A percentile compares a stretch with the other conserved stretches of the same genome.
These are phyloP conservation scores for Graphium sp. DNA, from an alignment of 2,329 filamentous ascomycete genomes.

Conservation along the genomic window DNA sequence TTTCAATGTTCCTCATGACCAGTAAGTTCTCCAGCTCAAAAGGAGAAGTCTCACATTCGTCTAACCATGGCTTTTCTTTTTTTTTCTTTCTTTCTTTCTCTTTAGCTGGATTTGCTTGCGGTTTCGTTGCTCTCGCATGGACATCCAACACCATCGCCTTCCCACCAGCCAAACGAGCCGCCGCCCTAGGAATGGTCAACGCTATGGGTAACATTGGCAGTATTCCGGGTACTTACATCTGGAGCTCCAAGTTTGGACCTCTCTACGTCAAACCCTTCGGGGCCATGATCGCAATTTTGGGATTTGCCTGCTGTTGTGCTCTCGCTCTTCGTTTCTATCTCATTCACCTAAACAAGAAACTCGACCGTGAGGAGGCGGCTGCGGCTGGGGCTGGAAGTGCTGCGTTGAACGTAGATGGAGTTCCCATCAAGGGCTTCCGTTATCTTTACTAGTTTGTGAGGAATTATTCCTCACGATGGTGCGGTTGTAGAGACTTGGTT, in stretches of 20 bases:
- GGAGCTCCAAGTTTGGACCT: background rate
- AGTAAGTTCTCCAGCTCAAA: background rate
- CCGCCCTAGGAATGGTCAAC: slow-evolving; percentile 37
- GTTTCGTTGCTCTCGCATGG: slow-evolving; percentile 7
- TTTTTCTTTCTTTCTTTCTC: background rate
- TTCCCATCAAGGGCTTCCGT: too few relatives aligned
- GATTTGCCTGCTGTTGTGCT: slow-evolving; percentile 12
- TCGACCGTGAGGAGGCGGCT: slow-evolving; percentile 6
- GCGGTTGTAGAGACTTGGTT: too few relatives aligned
- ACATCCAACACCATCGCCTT: slow-evolving; percentile 5
- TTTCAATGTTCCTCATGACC: slow-evolving; percentile 22
- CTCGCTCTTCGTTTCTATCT: slow-evolving; percentile 7
- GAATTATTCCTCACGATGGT: too few relatives aligned
- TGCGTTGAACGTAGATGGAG: too few relatives aligned
- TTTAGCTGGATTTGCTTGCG: slow-evolving; percentile 5
- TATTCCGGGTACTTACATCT: slow-evolving; percentile 17
- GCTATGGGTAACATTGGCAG: slow-evolving; percentile 31
- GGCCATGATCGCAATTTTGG: slow-evolving; percentile 25
- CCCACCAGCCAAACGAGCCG: slow-evolving; percentile 6
- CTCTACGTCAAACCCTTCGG: slow-evolving; percentile 23
- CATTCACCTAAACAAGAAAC: slow-evolving; percentile 4
- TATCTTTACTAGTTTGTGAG: too few relatives aligned
- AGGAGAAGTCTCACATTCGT: background rate
- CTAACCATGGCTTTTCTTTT: background rate
- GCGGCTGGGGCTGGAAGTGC: too few relatives aligned